Conservation (phyloP, 2,329 filamentous ascomycete species). For the Talaromyces verruculosus region DNA sequence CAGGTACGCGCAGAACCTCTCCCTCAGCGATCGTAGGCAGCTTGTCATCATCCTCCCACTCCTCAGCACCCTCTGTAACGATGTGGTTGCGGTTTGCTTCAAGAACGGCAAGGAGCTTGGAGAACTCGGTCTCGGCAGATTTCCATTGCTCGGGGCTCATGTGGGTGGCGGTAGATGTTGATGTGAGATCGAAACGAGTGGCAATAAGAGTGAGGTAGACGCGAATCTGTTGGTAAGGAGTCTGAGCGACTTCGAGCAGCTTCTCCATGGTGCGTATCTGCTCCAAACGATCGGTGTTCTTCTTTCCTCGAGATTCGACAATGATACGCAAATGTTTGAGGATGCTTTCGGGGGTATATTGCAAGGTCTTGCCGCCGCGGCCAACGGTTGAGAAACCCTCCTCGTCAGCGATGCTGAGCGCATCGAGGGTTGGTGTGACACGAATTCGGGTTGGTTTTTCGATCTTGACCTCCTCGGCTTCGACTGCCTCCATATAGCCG, state of each 20-base stretch:
- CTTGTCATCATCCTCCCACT: conserved; percentile 99
- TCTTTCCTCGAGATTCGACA: conserved; percentile 94
- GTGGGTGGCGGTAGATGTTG: conserved; percentile 67
- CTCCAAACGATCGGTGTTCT: conserved; percentile 93
- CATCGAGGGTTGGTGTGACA: conserved; percentile 49
- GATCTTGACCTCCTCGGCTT: conserved; percentile 60
- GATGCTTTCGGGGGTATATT: conserved; percentile 96
- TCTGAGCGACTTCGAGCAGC: conserved; percentile 81
- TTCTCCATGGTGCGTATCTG: conserved; percentile 99
- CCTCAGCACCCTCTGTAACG: conserved; percentile 87
- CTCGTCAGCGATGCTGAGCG: conserved; percentile 62
- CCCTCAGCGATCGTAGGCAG: conserved; percentile 69
- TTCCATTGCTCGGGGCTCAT: conserved; percentile 99
- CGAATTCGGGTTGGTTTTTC: conserved; percentile 54
- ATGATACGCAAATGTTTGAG: conserved; percentile 94
- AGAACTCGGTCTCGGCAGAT: conserved; percentile 82
- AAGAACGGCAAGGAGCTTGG: conserved; percentile 72
- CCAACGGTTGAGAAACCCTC: conserved; percentile 88
- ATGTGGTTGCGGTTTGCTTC: conserved; percentile 77
- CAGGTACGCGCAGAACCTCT: conserved; percentile 85
- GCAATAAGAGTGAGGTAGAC: conserved; percentile 89
- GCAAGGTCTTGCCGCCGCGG: conserved; percentile 81
- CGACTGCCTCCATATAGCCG: conserved; percentile 80
- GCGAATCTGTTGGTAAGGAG: conserved; percentile 90
- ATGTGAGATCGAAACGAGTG: conserved; percentile 88